Evolutionary conservation across 2,329 filamentous ascomycete species (phyloP).

Genomic region (Fusarium nisikadoi): DNA sequence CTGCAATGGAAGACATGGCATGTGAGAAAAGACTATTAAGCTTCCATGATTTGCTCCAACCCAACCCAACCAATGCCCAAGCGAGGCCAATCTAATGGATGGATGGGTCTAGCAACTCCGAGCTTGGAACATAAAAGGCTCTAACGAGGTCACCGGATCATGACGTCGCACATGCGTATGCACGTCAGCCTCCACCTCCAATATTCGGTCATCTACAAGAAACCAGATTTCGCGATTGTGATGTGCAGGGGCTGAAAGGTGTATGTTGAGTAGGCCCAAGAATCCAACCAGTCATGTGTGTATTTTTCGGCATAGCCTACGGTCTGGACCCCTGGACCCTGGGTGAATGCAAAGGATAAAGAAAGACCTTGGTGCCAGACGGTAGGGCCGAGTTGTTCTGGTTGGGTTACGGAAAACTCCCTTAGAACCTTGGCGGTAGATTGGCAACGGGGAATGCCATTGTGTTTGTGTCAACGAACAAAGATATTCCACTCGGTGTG

Average conservation of each 20-base stretch:
- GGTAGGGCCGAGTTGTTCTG: slow-evolving; percentile 35
- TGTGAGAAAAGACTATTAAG: slow-evolving; percentile 14
- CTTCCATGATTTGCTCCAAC: slow-evolving; percentile 28
- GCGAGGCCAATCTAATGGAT: slow-evolving; percentile 7
- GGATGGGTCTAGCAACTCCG: slow-evolving; percentile 4
- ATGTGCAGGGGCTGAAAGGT: slow-evolving; percentile 19
- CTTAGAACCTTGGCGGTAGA: slow-evolving; percentile 15
- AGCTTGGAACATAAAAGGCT: slow-evolving; percentile 14
- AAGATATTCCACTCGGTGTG: not conserved
- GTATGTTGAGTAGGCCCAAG: not conserved
- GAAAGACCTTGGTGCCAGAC: slow-evolving; percentile 7
- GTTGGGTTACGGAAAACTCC: slow-evolving; percentile 22
- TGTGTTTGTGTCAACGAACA: not conserved
- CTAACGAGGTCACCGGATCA: slow-evolving; percentile 28
- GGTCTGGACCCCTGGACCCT: slow-evolving; percentile 40
- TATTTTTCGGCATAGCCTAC: not conserved
- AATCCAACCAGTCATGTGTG: slow-evolving; percentile 22
- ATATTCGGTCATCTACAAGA: slow-evolving; percentile 19
- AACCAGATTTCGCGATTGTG: slow-evolving; percentile 38
- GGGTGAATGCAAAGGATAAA: not conserved
- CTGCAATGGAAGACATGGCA: slow-evolving; percentile 4
- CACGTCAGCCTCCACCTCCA: slow-evolving; percentile 39
- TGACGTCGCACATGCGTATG: slow-evolving; percentile 44
- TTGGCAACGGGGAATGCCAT: not conserved
- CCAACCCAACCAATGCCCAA: slow-evolving; percentile 26